Evolutionary conservation across 371 early-diverging fungal species (phyloP).

Genomic region (Parasitella parasitica): DNA sequence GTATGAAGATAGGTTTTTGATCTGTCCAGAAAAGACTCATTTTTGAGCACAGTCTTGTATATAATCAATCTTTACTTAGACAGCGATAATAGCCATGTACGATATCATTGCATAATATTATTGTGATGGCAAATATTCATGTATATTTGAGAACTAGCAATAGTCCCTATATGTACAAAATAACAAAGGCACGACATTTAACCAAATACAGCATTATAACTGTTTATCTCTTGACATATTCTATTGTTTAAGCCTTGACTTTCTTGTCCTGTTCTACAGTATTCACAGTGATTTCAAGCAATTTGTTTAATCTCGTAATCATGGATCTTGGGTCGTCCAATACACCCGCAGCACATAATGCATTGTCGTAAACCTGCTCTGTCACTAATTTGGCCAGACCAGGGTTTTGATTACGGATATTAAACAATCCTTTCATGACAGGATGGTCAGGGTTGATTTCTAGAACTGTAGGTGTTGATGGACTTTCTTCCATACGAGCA

Average conservation of each 20-base stretch:
- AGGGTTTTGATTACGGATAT: slow-evolving; percentile 59
- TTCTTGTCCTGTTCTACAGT: slow-evolving; percentile 49
- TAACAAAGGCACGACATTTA: too few species aligned
- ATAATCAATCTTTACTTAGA: too few species aligned
- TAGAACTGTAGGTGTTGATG: slow-evolving; percentile 59
- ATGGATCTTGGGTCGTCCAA: slow-evolving; percentile 78
- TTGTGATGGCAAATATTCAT: too few species aligned
- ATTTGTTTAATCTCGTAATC: slow-evolving; percentile 70
- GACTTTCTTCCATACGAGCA: slow-evolving; percentile 55
- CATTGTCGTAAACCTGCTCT: slow-evolving; percentile 73
- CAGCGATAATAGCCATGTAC: too few species aligned
- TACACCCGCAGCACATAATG: slow-evolving; percentile 76
- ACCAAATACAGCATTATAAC: too few species aligned
- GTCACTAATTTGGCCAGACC: slow-evolving; percentile 66
- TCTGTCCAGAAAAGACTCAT: too few species aligned
- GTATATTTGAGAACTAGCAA: too few species aligned
- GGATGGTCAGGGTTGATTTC: slow-evolving; percentile 89
- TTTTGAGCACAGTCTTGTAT: too few species aligned
- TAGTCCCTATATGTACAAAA: too few species aligned
- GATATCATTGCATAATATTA: too few species aligned
- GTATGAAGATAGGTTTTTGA: too few species aligned
- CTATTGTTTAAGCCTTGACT: slow-evolving; percentile 22
- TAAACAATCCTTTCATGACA: slow-evolving; percentile 68
- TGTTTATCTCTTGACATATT: background rate
- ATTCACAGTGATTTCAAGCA: slow-evolving; percentile 60